These are phyloP conservation scores for Coniosporium tulheliwenetii DNA, from an alignment of 2,329 filamentous ascomycete genomes.

Conservation along the genomic window DNA sequence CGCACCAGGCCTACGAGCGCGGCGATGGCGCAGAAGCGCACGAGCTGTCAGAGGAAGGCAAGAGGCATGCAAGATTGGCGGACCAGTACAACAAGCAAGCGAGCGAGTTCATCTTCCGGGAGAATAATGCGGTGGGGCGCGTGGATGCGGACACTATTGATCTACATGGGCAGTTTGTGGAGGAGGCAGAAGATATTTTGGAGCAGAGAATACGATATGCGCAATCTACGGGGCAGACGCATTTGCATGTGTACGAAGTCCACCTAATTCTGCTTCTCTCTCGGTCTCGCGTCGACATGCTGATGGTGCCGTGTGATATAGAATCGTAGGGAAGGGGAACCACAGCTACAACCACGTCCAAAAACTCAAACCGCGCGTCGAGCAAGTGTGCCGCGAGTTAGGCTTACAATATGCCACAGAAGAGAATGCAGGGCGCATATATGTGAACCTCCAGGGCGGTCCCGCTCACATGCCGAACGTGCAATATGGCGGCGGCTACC, in stretches of 20 bases:
- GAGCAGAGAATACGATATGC: slow-evolving; percentile 74
- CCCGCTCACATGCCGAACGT: slow-evolving; percentile 33
- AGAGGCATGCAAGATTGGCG: slow-evolving; percentile 69
- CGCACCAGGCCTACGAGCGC: slow-evolving; percentile 63
- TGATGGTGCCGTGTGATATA: slow-evolving; percentile 9
- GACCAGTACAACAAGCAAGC: slow-evolving; percentile 84
- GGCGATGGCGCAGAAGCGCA: slow-evolving; percentile 80
- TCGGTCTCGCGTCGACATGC: background rate
- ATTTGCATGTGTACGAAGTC: slow-evolving; percentile 58
- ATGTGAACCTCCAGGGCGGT: slow-evolving; percentile 69
- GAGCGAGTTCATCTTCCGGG: slow-evolving; percentile 85
- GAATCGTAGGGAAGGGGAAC: slow-evolving; percentile 88
- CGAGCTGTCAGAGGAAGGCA: slow-evolving; percentile 69
- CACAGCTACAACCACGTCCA: slow-evolving; percentile 71
- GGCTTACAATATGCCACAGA: slow-evolving; percentile 75
- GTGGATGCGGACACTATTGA: slow-evolving; percentile 76
- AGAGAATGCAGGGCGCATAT: slow-evolving; percentile 78
- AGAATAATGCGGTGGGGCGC: slow-evolving; percentile 70
- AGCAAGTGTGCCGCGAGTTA: slow-evolving; percentile 69
- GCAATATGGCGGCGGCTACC: slow-evolving; percentile 21
- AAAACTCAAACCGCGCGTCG: slow-evolving; percentile 90
- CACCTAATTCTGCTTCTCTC: background rate
- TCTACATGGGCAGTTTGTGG: slow-evolving; percentile 84
- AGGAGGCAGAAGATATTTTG: slow-evolving; percentile 85
- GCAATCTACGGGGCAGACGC: slow-evolving; percentile 54